Percentiles rank a stretch among this genome's conserved stretches.
Conservation (phyloP, 306 rosid species). For the Malus fusca region DNA sequence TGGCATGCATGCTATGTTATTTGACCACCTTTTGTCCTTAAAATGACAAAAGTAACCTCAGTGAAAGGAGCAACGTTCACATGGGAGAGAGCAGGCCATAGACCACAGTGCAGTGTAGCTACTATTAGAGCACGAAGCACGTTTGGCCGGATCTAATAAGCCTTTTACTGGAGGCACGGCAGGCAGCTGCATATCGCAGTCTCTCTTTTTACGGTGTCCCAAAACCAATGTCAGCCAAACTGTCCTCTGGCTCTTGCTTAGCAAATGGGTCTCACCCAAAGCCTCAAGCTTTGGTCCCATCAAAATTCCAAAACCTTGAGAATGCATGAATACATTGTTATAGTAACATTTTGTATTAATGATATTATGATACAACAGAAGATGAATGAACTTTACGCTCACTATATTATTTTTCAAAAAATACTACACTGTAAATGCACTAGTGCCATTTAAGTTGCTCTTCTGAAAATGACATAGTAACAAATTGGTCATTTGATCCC, state of each 20-base stretch:
- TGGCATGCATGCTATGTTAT: background rate
- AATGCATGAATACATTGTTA: no score
- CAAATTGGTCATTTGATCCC: slow-evolving; percentile 12
- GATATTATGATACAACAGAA: no score
- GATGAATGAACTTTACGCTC: no score
- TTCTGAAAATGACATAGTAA: background rate
- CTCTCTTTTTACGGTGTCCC: slow-evolving; percentile 10
- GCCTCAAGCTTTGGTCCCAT: slow-evolving; percentile 25
- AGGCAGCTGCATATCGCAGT: slow-evolving; percentile 18
- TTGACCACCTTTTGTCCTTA: background rate
- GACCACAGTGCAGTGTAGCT: no score
- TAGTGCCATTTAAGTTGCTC: no score
- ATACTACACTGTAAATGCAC: no score
- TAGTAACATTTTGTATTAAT: no score
- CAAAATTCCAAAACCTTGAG: background rate
- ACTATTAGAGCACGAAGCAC: slow-evolving; percentile 33
- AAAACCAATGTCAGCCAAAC: slow-evolving; percentile 9
- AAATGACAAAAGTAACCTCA: background rate
- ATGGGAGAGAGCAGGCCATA: slow-evolving; percentile 12
- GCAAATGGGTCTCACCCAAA: background rate
- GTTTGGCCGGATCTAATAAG: slow-evolving; percentile 30
- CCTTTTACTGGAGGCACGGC: slow-evolving; percentile 14
- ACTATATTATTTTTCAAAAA: no score
- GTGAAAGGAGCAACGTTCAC: background rate
- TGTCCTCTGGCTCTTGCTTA: slow-evolving; percentile 16